A percentile compares a stretch with the other conserved stretches of the same genome.
Conservation (phyloP, 176 grass and related monocot species). For the Saccharum officinarum region DNA sequence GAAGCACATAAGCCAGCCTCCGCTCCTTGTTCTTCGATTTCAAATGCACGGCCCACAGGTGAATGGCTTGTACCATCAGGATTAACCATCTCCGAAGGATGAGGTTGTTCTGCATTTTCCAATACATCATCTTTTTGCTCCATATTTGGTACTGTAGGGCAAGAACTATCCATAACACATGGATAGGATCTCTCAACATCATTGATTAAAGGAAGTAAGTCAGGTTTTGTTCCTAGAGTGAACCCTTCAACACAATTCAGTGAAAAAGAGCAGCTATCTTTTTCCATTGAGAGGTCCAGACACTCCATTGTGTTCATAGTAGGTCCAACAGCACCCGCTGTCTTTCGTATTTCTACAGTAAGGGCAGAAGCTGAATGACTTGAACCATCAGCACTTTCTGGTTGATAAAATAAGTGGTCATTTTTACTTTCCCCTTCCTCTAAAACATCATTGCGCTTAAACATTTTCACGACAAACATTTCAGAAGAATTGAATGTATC, state of each 20-base stretch:
- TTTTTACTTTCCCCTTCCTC: slow-evolving; percentile 20
- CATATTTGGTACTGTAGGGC: neutral
- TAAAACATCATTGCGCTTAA: neutral
- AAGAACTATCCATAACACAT: neutral
- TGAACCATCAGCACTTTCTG: slow-evolving; percentile 1
- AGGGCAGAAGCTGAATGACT: slow-evolving; percentile 12
- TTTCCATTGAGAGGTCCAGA: slow-evolving; percentile 2
- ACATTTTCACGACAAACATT: neutral
- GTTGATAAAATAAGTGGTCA: neutral
- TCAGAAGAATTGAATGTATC: neutral
- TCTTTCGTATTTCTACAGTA: slow-evolving; percentile 8
- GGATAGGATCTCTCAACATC: slow-evolving; percentile 20
- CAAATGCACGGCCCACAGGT: neutral
- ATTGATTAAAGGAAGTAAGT: neutral
- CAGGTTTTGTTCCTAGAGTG: neutral
- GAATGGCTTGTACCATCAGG: slow-evolving; percentile 14
- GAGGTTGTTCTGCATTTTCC: neutral
- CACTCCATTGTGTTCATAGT: neutral
- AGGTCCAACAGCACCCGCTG: neutral
- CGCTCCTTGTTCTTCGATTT: neutral
- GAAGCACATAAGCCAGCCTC: neutral
- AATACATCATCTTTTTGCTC: neutral
- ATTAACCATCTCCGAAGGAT: neutral
- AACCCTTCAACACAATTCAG: slow-evolving; percentile 11
- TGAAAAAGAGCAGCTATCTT: neutral